These are phyloP conservation scores for Corinectria fuckeliana DNA, from an alignment of 2,329 filamentous ascomycete genomes.

Conservation along the genomic window DNA sequence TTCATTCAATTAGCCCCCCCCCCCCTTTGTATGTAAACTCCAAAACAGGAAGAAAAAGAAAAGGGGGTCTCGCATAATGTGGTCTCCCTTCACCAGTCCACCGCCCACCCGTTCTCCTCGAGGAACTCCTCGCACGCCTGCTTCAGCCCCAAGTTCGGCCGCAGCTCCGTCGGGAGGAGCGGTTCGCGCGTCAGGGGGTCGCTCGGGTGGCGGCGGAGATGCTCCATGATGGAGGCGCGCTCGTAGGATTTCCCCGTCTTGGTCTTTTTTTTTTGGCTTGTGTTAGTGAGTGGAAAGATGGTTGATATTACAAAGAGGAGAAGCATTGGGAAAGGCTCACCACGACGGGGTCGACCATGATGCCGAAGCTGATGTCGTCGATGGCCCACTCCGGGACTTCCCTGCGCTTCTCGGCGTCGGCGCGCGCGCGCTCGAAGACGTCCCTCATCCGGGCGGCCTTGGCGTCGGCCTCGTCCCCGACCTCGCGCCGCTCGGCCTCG, in stretches of 20 bases:
- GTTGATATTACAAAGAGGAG: too few relatives aligned
- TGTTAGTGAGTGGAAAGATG: conserved; percentile 17
- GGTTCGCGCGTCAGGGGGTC: conserved; percentile 87
- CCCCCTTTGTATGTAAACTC: conserved; percentile 11
- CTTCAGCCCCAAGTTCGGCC: conserved; percentile 82
- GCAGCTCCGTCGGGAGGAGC: conserved; percentile 70
- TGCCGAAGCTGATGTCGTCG: conserved; percentile 76
- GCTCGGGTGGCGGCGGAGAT: conserved; percentile 74
- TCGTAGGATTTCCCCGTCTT: conserved; percentile 93
- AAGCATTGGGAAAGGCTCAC: conserved; percentile 44
- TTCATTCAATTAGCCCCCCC: too few relatives aligned
- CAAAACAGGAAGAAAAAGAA: conserved; percentile 5
- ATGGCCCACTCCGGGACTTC: conserved; percentile 78
- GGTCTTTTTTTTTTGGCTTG: conserved; percentile 56
- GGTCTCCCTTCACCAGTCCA: conserved; percentile 90
- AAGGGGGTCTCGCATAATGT: neutral
- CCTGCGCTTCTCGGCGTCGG: conserved; percentile 52
- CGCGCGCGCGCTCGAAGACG: conserved; percentile 60
- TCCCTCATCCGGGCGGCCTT: conserved; percentile 54
- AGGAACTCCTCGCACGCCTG: conserved; percentile 87
- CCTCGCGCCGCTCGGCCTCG: conserved; percentile 56
- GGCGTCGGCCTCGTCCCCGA: conserved; percentile 53
- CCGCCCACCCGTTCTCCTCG: conserved; percentile 87
- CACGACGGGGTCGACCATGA: conserved; percentile 75
- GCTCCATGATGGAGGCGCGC: conserved; percentile 82